Evolutionary conservation across 176 grass and related monocot genomes (phyloP).

Genomic region (Zoysia pacifica): DNA sequence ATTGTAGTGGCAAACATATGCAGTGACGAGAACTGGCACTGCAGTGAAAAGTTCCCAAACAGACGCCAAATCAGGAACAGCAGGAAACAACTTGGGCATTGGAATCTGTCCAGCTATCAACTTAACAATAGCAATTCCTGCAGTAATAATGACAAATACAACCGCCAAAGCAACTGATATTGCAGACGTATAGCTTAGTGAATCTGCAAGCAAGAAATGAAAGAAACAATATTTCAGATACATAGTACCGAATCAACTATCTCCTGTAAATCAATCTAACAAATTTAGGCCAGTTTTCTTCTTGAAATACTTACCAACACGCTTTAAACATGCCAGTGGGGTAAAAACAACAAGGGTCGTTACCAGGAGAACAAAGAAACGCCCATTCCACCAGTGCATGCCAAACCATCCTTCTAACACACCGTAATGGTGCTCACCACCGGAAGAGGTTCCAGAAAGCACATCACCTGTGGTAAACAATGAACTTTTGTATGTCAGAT

Average conservation of each 20-base stretch:
- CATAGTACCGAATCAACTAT: background rate
- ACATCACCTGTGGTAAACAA: slow-evolving; percentile 65
- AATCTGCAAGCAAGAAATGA: slow-evolving; percentile 67
- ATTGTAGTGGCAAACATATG: slow-evolving; percentile 94
- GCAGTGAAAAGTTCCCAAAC: slow-evolving; percentile 94
- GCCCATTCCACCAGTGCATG: slow-evolving; percentile 81
- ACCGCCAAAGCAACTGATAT: slow-evolving; percentile 89
- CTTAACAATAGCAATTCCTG: slow-evolving; percentile 91
- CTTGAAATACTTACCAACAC: slow-evolving; percentile 55
- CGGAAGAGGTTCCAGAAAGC: slow-evolving; percentile 80
- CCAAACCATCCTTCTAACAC: slow-evolving; percentile 97
- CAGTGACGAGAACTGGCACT: slow-evolving; percentile 92
- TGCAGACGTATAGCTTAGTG: slow-evolving; percentile 84
- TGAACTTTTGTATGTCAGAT: background rate
- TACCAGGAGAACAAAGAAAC: slow-evolving; percentile 74
- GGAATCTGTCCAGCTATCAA: slow-evolving; percentile 66
- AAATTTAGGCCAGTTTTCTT: background rate
- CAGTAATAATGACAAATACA: slow-evolving; percentile 85
- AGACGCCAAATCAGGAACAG: slow-evolving; percentile 68
- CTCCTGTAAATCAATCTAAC: background rate
- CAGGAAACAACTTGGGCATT: slow-evolving; percentile 92
- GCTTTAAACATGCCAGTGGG: slow-evolving; percentile 87
- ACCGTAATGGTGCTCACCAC: slow-evolving; percentile 76
- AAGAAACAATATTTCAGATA: slow-evolving; percentile 5
- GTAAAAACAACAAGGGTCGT: slow-evolving; percentile 65